Evolutionary conservation across 495 filamentous ascomycete genomes (phyloP).

Genomic region (Astrothelium subdiscretum): DNA sequence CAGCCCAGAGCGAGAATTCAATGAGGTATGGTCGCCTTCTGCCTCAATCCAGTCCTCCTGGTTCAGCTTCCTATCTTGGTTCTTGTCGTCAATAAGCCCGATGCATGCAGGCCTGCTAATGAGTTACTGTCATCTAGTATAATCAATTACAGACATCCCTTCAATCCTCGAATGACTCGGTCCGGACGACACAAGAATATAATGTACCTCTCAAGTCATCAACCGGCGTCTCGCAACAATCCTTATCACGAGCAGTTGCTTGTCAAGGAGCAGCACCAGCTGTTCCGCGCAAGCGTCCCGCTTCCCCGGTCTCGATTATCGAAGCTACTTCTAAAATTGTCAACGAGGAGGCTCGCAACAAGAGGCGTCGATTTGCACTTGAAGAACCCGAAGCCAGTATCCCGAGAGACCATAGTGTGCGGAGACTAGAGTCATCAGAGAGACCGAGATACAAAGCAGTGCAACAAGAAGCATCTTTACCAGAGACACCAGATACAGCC

Average conservation of each 20-base stretch:
- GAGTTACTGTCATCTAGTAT: conserved; percentile 32
- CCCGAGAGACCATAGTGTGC: too few species aligned
- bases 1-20: conserved; percentile 40
- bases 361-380: conserved; percentile 20
- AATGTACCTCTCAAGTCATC: conserved; percentile 18
- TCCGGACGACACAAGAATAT: conserved; percentile 36
- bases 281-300: conserved; percentile 32
- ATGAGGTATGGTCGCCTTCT: conserved; percentile 10
- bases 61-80: too few species aligned
- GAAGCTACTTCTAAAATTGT: conserved; percentile 43
- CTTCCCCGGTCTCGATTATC: conserved; percentile 47
- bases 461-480: not conserved
- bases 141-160: conserved; percentile 40
- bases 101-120: too few species aligned
- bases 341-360: conserved; percentile 25
- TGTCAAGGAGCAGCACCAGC: conserved; percentile 1
- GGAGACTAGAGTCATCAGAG: not conserved
- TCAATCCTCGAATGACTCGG: conserved; percentile 42
- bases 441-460: not conserved
- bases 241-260: not conserved
- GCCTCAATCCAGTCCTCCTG: not conserved
- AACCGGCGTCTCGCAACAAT: conserved; percentile 4
- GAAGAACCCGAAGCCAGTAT: conserved; percentile 1
- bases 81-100: too few species aligned
- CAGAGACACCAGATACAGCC: conserved; percentile 1